Conservation (phyloP, 371 early-diverging fungal species). For the Rhizomucor pusillus region DNA sequence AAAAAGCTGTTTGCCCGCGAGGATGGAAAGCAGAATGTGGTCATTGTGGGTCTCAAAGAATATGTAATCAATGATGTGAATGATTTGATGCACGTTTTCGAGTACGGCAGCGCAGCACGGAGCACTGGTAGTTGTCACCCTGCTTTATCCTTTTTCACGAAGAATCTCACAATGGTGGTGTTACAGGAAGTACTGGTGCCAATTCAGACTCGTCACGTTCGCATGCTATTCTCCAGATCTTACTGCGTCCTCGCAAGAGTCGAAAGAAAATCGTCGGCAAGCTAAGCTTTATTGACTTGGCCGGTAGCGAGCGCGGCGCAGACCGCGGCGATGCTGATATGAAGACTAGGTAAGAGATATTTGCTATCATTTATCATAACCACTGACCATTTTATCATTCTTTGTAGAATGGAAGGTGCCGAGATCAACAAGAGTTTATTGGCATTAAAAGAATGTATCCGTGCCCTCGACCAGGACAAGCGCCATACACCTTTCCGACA, state of each 20-base stretch:
- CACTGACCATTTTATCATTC: too few relatives aligned
- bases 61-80: slow-evolving; percentile 74
- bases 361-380: too few relatives aligned
- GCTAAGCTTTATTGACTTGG: slow-evolving; percentile 97
- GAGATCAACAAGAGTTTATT: slow-evolving; percentile 98
- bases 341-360: slow-evolving; percentile 69
- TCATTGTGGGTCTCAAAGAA: slow-evolving; percentile 84
- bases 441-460: slow-evolving; percentile 97
- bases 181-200: slow-evolving; percentile 86
- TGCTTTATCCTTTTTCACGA: too few relatives aligned
- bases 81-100: slow-evolving; percentile 85
- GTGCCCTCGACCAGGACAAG: slow-evolving; percentile 93
- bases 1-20: slow-evolving; percentile 88
- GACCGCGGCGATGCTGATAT: slow-evolving; percentile 93
- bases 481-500: slow-evolving; percentile 97
- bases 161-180: too few relatives aligned
- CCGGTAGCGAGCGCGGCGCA: slow-evolving; percentile 99
- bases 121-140: slow-evolving; percentile 78
- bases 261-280: slow-evolving; percentile 74
- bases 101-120: slow-evolving; percentile 83
- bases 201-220: slow-evolving; percentile 95
- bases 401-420: slow-evolving; percentile 97
- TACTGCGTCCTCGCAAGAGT: too few relatives aligned
- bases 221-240: slow-evolving; percentile 95
- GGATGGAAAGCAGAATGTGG: slow-evolving; percentile 91